A percentile compares a stretch with the other conserved stretches of the same genome.
Evolutionary conservation across 352 stramenopile genomes (phyloP).

Genomic region (Saprolegnia parasitica): DNA sequence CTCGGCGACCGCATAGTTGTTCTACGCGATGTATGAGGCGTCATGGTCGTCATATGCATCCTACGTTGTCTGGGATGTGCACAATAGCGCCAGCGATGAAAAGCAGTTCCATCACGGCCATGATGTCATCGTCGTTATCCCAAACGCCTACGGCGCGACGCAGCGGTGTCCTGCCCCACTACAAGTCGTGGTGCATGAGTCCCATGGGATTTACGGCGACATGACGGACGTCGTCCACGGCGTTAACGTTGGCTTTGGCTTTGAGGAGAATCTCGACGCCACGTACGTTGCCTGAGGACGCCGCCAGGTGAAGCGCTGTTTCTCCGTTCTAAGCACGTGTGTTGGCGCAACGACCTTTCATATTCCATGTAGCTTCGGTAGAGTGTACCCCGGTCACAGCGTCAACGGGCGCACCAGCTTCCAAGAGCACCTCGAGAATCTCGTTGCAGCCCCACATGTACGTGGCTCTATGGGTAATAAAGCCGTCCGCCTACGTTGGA

Average conservation of each 20-base stretch:
- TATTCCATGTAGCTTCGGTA: too few relatives aligned
- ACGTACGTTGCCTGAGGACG: background rate
- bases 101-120: background rate
- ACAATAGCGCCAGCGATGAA: background rate
- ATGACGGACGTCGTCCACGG: background rate
- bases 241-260: background rate
- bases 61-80: constrained; percentile 11
- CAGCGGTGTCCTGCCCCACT: constrained; percentile 6
- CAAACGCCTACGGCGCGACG: constrained; percentile 4
- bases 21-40: background rate
- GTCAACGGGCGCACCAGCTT: background rate
- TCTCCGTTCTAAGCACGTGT: background rate
- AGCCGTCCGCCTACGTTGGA: too few relatives aligned
- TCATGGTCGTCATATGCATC: background rate
- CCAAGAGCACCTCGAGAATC: constrained; percentile 15
- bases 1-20: background rate
- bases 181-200: background rate
- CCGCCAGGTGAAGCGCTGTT: constrained; percentile 8
- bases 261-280: constrained; percentile 6
- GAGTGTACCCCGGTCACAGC: background rate
- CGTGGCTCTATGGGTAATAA: too few relatives aligned
- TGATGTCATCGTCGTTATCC: background rate
- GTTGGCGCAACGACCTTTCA: too few relatives aligned
- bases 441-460: constrained; percentile 17
- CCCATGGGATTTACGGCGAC: background rate